Base-by-base conservation (phyloP, 495 filamentous ascomycete genomes). In the Melanomma pulvis-pyrius region DNA sequence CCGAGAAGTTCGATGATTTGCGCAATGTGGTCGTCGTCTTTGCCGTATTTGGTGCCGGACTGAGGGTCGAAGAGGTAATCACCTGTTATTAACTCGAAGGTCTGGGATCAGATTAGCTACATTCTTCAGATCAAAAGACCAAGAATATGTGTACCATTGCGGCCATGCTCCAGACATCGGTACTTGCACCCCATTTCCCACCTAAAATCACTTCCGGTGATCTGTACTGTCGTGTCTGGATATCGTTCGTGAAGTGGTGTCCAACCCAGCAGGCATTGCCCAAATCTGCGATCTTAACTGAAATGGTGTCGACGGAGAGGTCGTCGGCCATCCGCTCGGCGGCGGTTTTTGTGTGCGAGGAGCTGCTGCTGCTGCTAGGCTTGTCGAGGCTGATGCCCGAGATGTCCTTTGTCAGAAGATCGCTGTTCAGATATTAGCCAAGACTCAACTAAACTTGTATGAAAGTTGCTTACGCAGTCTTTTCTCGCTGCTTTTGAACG, bases 151-250 rank as follows among this genome's bases (percentile, higher is more conserved):
- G 57, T 82, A 98, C 96, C 94, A 99, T 99, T 69, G 90, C 90
- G 24, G 96, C 92, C 94, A 99, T 99, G 78, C 96, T 98, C 94
- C 94, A 99, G 19, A 99, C 89, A 75, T 99, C 94, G 1, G 94
- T 98, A 73, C 94, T 98, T 3, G 94, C 94, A 55, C 94, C 94
- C 94, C 94, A 99, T 79, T 97, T 98, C 0, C 92, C 87, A 46
- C 94, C 94, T 19, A 99, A 79, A 48, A 99, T 98, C 28, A 99
- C 94, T 76, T 99, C 94, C 1, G 94, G 94, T 0, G 94, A 98
- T 22, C 94, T 85, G 77, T 99, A 99, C 77, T 99, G 94, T 71
- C 94, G 85, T 8, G 94, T 99, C 72, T 99, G 94, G 66, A 99
- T 99, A 74, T 99, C 94, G 71, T 99, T 97, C 68, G 94, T 99